Evolutionary conservation across 75 land plant species (phyloP).

Genomic region (Selaginella tamariscina): DNA sequence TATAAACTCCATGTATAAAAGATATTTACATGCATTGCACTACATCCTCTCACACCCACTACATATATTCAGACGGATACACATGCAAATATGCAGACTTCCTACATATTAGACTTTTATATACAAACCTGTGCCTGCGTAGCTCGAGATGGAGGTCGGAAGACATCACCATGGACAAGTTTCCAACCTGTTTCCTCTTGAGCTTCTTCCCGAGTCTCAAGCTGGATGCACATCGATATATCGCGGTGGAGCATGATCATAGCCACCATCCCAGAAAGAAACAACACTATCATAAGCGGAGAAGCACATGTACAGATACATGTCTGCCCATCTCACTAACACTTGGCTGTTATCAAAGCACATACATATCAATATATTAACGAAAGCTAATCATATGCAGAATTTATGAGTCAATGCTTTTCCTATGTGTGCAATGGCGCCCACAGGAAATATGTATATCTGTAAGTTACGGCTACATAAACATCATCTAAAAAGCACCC

Average conservation of each 20-base stretch:
- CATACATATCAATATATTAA: background rate
- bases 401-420: background rate
- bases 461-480: too few species aligned
- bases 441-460: background rate
- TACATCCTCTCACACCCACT: too few species aligned
- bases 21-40: too few species aligned
- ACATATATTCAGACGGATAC: too few species aligned
- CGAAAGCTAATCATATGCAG: background rate
- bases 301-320: slow-evolving; percentile 80
- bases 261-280: slow-evolving; percentile 94
- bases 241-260: slow-evolving; percentile 54
- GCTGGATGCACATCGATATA: background rate
- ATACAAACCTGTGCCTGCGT: background rate
- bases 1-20: too few species aligned
- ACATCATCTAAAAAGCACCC: too few species aligned
- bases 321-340: slow-evolving; percentile 86
- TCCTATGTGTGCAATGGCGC: too few species aligned
- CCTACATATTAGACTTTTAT: too few species aligned
- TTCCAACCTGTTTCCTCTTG: too few species aligned
- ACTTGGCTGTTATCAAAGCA: slow-evolving; percentile 46
- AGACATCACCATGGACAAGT: too few species aligned
- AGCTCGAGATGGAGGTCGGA: background rate
- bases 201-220: background rate
- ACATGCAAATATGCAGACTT: too few species aligned
- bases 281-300: slow-evolving; percentile 84